Conservation (phyloP, 129 eudicot genomes). For the Chrysanthemum makinoi region DNA sequence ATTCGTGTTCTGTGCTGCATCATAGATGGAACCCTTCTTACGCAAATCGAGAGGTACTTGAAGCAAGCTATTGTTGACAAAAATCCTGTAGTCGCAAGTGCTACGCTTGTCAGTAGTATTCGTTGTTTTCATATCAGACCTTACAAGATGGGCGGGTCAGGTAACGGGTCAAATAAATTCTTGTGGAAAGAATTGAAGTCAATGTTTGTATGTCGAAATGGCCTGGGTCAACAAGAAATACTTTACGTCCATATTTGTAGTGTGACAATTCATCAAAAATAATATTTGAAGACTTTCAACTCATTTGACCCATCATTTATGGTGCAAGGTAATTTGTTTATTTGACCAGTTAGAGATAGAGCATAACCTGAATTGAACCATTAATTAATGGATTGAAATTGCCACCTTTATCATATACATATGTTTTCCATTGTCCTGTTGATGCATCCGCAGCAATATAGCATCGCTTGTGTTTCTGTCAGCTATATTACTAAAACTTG, state of each 20-base stretch:
- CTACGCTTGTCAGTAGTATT: too few relatives aligned
- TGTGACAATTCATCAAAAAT: too few relatives aligned
- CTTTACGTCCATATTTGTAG: background rate
- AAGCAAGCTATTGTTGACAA: too few relatives aligned
- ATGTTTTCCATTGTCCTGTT: background rate
- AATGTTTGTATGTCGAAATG: too few relatives aligned
- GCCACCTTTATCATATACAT: background rate
- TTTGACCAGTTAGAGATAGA: background rate
- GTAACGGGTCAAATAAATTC: background rate
- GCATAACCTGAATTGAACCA: background rate
- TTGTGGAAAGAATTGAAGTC: too few relatives aligned
- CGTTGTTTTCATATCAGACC: too few relatives aligned
- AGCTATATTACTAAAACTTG: conserved; percentile 19
- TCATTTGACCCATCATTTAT: background rate
- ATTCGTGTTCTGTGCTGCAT: too few relatives aligned
- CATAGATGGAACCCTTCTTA: too few relatives aligned
- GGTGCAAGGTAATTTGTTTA: background rate
- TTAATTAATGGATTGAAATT: too few relatives aligned
- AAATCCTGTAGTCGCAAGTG: too few relatives aligned
- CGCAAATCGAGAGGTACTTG: too few relatives aligned
- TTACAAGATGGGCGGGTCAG: background rate
- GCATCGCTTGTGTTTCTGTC: conserved; percentile 4
- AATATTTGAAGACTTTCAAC: background rate
- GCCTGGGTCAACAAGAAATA: background rate
- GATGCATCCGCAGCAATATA: background rate